Conservation (phyloP, 176 grass and related monocot species). For the Eleusine coracana region DNA sequence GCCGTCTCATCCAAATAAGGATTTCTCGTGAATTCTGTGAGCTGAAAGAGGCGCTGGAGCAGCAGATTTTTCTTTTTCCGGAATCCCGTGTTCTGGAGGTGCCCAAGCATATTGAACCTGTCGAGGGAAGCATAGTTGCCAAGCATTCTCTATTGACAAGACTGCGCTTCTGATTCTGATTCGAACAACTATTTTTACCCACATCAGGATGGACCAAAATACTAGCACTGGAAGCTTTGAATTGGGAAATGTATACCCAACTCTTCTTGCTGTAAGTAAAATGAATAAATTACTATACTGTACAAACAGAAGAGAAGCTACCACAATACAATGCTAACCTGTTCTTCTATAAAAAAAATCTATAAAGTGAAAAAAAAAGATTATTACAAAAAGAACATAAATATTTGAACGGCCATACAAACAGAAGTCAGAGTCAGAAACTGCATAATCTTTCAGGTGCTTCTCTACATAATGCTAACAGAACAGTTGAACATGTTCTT, state of each 20-base stretch:
- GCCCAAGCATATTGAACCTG: neutral
- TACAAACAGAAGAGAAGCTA: neutral
- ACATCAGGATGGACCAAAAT: neutral
- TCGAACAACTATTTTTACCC: neutral
- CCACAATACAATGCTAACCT: constrained; percentile 4
- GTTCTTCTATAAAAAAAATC: neutral
- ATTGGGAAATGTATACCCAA: neutral
- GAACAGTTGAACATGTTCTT: constrained; percentile 11
- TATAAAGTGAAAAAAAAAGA: neutral
- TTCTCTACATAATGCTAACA: constrained; percentile 21
- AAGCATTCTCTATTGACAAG: neutral
- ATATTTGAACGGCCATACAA: neutral
- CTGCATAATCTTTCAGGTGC: constrained; percentile 28
- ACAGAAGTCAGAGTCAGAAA: constrained; percentile 45
- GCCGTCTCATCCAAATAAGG: neutral
- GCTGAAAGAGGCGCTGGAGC: neutral
- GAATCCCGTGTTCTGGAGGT: constrained; percentile 16
- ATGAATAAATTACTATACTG: constrained; percentile 5
- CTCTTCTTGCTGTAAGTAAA: neutral
- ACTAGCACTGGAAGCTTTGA: neutral
- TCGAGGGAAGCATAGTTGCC: neutral
- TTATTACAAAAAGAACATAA: neutral
- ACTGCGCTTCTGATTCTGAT: neutral
- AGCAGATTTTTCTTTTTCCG: neutral
- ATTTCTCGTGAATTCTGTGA: constrained; percentile 11